Conservation (phyloP, 1,284 basidiomycete genomes). For the Cystobasidium sp. region DNA sequence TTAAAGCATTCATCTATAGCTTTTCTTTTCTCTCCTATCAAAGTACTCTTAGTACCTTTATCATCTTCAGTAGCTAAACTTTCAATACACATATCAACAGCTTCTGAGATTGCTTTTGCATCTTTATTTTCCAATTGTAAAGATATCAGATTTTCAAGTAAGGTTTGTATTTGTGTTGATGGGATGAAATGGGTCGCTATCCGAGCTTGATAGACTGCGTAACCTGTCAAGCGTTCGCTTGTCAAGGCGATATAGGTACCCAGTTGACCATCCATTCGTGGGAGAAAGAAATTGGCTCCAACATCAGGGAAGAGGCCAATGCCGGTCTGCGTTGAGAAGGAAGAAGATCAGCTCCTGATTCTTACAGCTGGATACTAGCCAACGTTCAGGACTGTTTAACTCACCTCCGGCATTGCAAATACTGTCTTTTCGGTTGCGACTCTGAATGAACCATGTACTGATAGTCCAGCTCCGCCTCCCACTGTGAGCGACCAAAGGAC, state of each 20-base stretch:
- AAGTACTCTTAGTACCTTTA: slow-evolving; percentile 48
- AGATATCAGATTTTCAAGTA: slow-evolving; percentile 60
- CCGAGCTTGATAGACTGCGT: slow-evolving; percentile 33
- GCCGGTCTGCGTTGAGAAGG: slow-evolving; percentile 51
- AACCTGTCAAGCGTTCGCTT: slow-evolving; percentile 56
- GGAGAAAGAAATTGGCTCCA: slow-evolving; percentile 86
- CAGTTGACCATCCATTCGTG: slow-evolving; percentile 85
- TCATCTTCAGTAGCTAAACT: slow-evolving; percentile 63
- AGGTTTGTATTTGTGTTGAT: slow-evolving; percentile 70
- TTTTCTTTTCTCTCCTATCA: slow-evolving; percentile 68
- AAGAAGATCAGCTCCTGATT: slow-evolving; percentile 6
- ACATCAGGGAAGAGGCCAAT: slow-evolving; percentile 76
- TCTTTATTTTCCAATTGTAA: slow-evolving; percentile 48
- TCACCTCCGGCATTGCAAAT: slow-evolving; percentile 92
- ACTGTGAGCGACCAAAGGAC: slow-evolving; percentile 62
- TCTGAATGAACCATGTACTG: slow-evolving; percentile 84
- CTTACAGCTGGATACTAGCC: background rate
- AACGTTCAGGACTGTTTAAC: background rate
- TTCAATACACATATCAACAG: slow-evolving; percentile 65
- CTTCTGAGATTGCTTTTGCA: slow-evolving; percentile 54
- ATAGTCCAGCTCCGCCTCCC: slow-evolving; percentile 94
- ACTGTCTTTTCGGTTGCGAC: slow-evolving; percentile 90
- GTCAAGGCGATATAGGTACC: slow-evolving; percentile 93
- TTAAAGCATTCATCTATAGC: slow-evolving; percentile 81
- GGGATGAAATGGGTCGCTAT: slow-evolving; percentile 81